phyloP scores from a whole-genome alignment of 2,329 filamentous ascomycete species.

The Dactylella cylindrospora region DNA sequence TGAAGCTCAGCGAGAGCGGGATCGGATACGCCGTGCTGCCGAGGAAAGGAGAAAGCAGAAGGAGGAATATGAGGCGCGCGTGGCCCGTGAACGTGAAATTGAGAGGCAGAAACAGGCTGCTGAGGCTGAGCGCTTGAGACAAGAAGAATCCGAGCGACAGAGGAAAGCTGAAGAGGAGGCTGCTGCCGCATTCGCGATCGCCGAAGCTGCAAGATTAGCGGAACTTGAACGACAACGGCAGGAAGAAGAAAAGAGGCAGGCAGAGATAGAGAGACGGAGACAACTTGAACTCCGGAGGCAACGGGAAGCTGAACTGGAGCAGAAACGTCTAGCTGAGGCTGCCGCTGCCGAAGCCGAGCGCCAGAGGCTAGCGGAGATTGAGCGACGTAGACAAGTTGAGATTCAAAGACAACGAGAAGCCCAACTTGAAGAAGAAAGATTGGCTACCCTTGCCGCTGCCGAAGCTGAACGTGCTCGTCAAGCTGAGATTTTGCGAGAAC shows the following conservation, averaged over 20 bases:
- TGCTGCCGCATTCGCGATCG: constrained; percentile 24
- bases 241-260: constrained; percentile 26
- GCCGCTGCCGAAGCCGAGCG: constrained; percentile 38
- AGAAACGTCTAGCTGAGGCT: constrained; percentile 28
- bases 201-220: constrained; percentile 32
- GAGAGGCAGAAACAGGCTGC: constrained; percentile 33
- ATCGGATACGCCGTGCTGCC: constrained; percentile 33
- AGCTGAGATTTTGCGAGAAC: constrained; percentile 18
- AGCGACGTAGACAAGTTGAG: constrained; percentile 28
- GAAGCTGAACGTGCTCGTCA: constrained; percentile 39
- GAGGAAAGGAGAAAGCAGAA: constrained; percentile 25
- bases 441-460: constrained; percentile 25
- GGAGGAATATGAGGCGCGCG: constrained; percentile 33
- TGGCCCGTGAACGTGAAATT: constrained; percentile 40
- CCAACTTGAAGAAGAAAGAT: constrained; percentile 21
- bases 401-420: constrained; percentile 35
- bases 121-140: constrained; percentile 21
- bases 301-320: constrained; percentile 30
- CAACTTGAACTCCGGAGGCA: constrained; percentile 23
- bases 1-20: constrained; percentile 34
- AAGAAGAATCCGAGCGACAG: constrained; percentile 26
- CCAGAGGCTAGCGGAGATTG: constrained; percentile 25
- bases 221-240: constrained; percentile 30
- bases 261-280: constrained; percentile 27
- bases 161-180: constrained; percentile 27